Evolutionary conservation across 192 early-diverging fungal genomes (phyloP), one percentile per base, ranked within the genome.

Genomic region (Coemansia sp.): DNA sequence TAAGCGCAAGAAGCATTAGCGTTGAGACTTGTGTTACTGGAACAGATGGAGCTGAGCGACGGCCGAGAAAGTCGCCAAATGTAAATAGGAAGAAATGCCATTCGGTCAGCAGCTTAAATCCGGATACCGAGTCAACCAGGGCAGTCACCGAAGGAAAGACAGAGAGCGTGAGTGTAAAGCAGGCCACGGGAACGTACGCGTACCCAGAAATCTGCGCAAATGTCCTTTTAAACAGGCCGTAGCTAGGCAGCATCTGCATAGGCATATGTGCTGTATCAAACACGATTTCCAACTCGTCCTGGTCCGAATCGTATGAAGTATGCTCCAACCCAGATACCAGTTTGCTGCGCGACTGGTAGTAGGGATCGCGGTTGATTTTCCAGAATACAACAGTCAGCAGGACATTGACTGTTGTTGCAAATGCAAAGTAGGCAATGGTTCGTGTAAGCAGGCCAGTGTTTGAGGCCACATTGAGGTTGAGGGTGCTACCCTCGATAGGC

Each of bases 131-230:
- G 58, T 31, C 87, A 46, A 93, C 86, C 26, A 88, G 72, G 1
- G 88, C 76, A 2, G 91, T 94, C 37, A 93, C 81, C 10, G 91
- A 88, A 0, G 92, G 92, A 67, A 88, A 94, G 9, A 92, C 69
- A 13, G 86, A 79, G 16, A 94, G 69, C 0, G 92, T 94, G 43
- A 92, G 68, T 10, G 82, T 61, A 72, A 90, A 92, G 31, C 87
- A 81, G 23, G 89, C 70, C 4, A 82, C 65, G 6, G 90, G 79
- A 13, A 85, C 73, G 46, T 86, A 80, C 26, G 77, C 76, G 49
- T 85, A 64, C 20, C 71, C 68, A n/a, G 80, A 74, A n/a, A 82
- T 69, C 51, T 81, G 74, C 40, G 63, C 56, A 58, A 81, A 81
- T 16, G 74, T 67, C 15, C 65, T 34, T 43, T 61, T 66, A 63